Conservation (phyloP, 2,329 filamentous ascomycete species). For the Pseudogymnoascus sp. region DNA sequence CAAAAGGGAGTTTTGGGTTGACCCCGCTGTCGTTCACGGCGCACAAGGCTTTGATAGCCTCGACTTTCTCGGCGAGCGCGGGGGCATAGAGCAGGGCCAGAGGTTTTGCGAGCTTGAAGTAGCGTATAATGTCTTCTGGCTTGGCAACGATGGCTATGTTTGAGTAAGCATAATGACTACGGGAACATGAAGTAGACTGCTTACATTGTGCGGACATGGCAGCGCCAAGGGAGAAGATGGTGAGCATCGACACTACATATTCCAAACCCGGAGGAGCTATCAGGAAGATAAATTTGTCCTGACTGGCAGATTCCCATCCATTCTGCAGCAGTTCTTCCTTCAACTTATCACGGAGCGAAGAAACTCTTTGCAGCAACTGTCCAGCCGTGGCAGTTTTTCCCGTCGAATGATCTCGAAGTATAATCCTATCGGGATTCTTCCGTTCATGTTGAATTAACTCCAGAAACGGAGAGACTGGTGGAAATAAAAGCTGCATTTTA, state of each 20-base stretch:
- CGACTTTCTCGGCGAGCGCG: slow-evolving; percentile 14
- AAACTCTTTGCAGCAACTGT: slow-evolving; percentile 16
- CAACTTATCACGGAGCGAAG: slow-evolving; percentile 15
- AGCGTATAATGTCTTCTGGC: slow-evolving; percentile 17
- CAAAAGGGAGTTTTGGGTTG: slow-evolving; percentile 12
- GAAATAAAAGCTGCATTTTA: slow-evolving; percentile 17
- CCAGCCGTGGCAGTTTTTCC: slow-evolving; percentile 16
- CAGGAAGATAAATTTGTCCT: slow-evolving; percentile 18
- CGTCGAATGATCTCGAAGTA: slow-evolving; percentile 19
- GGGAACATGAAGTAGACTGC: not conserved
- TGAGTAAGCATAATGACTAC: slow-evolving; percentile 12
- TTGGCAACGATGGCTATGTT: slow-evolving; percentile 18
- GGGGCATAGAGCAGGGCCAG: slow-evolving; percentile 17
- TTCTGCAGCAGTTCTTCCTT: slow-evolving; percentile 11
- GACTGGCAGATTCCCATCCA: slow-evolving; percentile 10
- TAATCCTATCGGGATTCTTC: slow-evolving; percentile 14
- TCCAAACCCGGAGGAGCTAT: slow-evolving; percentile 17
- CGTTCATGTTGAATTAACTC: slow-evolving; percentile 15
- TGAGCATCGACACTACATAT: slow-evolving; percentile 19
- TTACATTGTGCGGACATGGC: slow-evolving; percentile 19
- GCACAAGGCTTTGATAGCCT: slow-evolving; percentile 13
- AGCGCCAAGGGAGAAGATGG: slow-evolving; percentile 19
- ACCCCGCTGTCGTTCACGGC: slow-evolving; percentile 7
- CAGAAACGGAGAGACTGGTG: slow-evolving; percentile 15
- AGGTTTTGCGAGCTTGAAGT: slow-evolving; percentile 17